Conservation (phyloP, 2,329 filamentous ascomycete genomes). For the Penicillium carneum region DNA sequence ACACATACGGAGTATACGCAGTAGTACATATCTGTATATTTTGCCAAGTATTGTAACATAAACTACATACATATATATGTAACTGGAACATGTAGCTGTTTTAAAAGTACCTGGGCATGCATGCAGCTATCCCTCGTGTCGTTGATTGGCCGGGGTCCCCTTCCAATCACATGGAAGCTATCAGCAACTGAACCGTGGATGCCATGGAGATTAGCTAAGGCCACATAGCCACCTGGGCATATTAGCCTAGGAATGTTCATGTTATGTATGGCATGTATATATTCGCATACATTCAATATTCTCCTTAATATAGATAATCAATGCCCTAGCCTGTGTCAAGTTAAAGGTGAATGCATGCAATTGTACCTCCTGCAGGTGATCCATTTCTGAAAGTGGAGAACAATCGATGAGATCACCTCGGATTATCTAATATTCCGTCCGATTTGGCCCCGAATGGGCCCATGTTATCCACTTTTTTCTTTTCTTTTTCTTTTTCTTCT, state of each 20-base stretch:
- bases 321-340: not conserved
- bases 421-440: conserved; percentile 6
- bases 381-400: conserved; percentile 7
- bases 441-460: conserved; percentile 10
- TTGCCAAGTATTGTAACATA: not conserved
- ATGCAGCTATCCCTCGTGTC: conserved; percentile 1
- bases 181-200: conserved; percentile 15
- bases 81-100: not conserved
- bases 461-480: conserved; percentile 1
- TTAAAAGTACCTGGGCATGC: not conserved
- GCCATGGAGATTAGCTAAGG: not conserved
- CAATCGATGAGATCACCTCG: conserved; percentile 27
- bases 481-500: not conserved
- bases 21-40: no score
- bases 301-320: not conserved
- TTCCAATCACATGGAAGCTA: conserved; percentile 10
- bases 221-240: not conserved
- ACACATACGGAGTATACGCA: no score
- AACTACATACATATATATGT: no score
- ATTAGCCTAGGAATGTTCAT: not conserved
- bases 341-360: not conserved
- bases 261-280: not conserved
- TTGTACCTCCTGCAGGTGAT: not conserved
- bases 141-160: not conserved
- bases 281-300: not conserved